phyloP scores from a whole-genome alignment of 2,329 filamentous ascomycete species.

The Phialemonium atrogriseum region DNA sequence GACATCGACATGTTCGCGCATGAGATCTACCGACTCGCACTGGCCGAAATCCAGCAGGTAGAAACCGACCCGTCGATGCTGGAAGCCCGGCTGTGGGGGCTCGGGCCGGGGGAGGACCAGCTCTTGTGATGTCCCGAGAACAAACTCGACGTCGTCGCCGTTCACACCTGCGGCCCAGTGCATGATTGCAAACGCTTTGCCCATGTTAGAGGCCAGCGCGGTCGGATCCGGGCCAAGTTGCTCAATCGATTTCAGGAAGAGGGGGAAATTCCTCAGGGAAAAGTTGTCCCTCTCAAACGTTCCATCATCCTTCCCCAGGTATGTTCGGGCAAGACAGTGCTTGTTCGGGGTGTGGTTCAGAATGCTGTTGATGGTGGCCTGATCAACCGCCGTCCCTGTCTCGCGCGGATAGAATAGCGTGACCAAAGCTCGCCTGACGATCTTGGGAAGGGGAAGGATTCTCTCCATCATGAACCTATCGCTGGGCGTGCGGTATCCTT shows the following conservation, averaged over 20 bases:
- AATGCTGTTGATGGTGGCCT: neutral
- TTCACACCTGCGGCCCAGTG: slow-evolving; percentile 15
- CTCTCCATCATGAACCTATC: slow-evolving; percentile 11
- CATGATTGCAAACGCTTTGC: slow-evolving; percentile 13
- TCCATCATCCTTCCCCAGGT: slow-evolving; percentile 7
- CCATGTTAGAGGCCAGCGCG: slow-evolving; percentile 10
- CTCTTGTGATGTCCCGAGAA: slow-evolving; percentile 7
- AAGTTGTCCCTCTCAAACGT: slow-evolving; percentile 1
- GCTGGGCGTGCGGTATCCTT: slow-evolving; percentile 3
- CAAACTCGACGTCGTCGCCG: slow-evolving; percentile 15
- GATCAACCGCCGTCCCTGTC: slow-evolving; percentile 1
- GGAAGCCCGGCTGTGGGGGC: slow-evolving; percentile 3
- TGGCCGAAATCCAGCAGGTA: slow-evolving; percentile 16
- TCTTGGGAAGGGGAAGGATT: slow-evolving; percentile 13
- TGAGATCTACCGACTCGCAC: slow-evolving; percentile 13
- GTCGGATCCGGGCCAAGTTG: slow-evolving; percentile 6
- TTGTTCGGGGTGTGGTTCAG: slow-evolving; percentile 10
- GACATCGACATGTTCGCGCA: slow-evolving; percentile 5
- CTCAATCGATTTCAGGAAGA: slow-evolving; percentile 6
- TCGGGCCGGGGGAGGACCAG: neutral
- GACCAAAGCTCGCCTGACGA: slow-evolving; percentile 10
- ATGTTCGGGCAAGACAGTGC: slow-evolving; percentile 13
- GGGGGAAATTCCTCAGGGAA: slow-evolving; percentile 6
- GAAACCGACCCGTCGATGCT: slow-evolving; percentile 8
- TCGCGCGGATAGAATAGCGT: slow-evolving; percentile 7